Base-by-base conservation (phyloP, 805 yeast species). In the Schwanniomyces polymorphus region DNA sequence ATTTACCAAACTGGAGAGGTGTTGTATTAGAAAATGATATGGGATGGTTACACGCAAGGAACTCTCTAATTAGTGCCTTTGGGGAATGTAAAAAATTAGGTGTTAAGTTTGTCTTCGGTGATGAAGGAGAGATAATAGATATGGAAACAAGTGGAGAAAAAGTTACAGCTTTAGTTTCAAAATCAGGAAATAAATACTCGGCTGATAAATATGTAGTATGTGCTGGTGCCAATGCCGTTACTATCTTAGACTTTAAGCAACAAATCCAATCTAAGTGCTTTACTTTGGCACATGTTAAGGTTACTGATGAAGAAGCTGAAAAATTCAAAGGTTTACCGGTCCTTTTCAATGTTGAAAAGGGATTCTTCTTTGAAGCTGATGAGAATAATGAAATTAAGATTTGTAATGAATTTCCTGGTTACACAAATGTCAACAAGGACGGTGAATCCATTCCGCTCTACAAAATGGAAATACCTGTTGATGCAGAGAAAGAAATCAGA, bases 321-420 rank as follows among this genome's bases (percentile, higher is more conserved):
- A 34, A 45, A 11, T 48, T 68, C 23, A 70, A 60, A 49, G 56
- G 56, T 12, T 49, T 58, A 8, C 78, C 77, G 1, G 75, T 73
- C 9, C 55, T 72, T 14, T 49, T 70, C 23, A 69, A 67, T 42
- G 48, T 57, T 18, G 75, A 71, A 31, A 61, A 62, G 44, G 77
- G 78, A 0, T 73, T 70, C 56, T 62, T 71, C 42, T 71, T 73
- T 49, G 76, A 72, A 44, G 74, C 76, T 6, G 76, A 69, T 51
- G 31, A 35, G 8, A 55, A 63, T 33, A 60, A 65, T 39, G 68
- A 69, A 25, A 46, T 71, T 26, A 72, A 71, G 47, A 56, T 70
- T 41, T 69, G 72, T 50, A 70, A 70, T 47, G 76, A 72, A 51
- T 70, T 68, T 42, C 72, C 74, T 8, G 74, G 75, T 5, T 68